A percentile compares a stretch with the other conserved stretches of the same genome.
Conservation (phyloP, 2,329 filamentous ascomycete genomes). For the Alternaria arbusti region DNA sequence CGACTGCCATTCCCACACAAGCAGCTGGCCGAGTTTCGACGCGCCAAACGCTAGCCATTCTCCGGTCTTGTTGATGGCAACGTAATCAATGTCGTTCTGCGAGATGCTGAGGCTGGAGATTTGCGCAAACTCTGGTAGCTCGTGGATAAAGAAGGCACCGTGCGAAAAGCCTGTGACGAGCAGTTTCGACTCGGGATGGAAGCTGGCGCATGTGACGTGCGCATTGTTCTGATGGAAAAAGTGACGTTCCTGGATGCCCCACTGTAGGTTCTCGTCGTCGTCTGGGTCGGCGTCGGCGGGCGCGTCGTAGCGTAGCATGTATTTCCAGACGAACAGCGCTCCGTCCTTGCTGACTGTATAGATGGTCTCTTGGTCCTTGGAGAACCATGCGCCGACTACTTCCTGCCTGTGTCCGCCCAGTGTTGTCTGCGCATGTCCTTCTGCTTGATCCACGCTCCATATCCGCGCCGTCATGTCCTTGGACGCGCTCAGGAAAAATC, state of each 20-base stretch:
- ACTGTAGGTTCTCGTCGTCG: slow-evolving; percentile 74
- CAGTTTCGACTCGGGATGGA: slow-evolving; percentile 85
- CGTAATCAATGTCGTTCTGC: slow-evolving; percentile 93
- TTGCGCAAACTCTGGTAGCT: slow-evolving; percentile 93
- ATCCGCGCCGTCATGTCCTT: slow-evolving; percentile 92
- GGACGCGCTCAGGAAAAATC: slow-evolving; percentile 91
- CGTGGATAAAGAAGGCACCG: slow-evolving; percentile 91
- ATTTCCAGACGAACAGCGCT: slow-evolving; percentile 94
- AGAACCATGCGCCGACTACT: slow-evolving; percentile 96
- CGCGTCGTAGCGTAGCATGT: slow-evolving; percentile 66
- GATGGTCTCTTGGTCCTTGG: slow-evolving; percentile 89
- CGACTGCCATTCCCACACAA: slow-evolving; percentile 99
- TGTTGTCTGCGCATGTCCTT: slow-evolving; percentile 87
- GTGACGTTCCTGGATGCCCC: slow-evolving; percentile 89
- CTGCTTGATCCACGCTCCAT: slow-evolving; percentile 90
- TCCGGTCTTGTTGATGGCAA: slow-evolving; percentile 90
- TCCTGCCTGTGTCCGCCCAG: slow-evolving; percentile 89
- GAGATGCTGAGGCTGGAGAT: slow-evolving; percentile 95
- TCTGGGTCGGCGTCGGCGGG: slow-evolving; percentile 61
- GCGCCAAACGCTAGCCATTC: slow-evolving; percentile 98
- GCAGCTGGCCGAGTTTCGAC: slow-evolving; percentile 90
- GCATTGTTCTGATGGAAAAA: slow-evolving; percentile 94
- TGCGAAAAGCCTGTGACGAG: slow-evolving; percentile 97
- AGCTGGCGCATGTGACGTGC: slow-evolving; percentile 87
- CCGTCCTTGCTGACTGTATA: slow-evolving; percentile 97